phyloP scores from a whole-genome alignment of 148 eudicot species.

The Pouteria glomerata region DNA sequence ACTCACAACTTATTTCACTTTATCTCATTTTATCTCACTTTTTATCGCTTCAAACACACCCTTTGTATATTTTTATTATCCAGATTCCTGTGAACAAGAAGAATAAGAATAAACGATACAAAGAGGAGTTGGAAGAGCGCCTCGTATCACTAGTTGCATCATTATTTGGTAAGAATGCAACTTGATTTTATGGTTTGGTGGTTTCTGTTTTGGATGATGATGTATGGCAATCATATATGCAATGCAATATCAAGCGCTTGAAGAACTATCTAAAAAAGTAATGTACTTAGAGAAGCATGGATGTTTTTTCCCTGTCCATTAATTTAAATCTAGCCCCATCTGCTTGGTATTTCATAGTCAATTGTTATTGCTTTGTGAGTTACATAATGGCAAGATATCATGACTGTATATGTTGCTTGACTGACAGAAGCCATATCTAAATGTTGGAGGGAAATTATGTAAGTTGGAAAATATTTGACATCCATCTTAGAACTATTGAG shows the following conservation, averaged over 20 bases:
- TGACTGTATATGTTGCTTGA: background rate
- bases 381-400: background rate
- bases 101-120: slow-evolving; percentile 61
- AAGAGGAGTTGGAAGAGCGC: slow-evolving; percentile 95
- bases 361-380: background rate
- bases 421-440: background rate
- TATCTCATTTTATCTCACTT: background rate
- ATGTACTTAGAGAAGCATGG: no score
- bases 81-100: slow-evolving; percentile 85
- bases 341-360: background rate
- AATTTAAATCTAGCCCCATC: background rate
- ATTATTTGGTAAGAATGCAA: slow-evolving; percentile 76
- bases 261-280: no score
- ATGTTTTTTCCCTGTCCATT: background rate
- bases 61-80: background rate
- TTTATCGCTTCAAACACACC: background rate
- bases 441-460: background rate
- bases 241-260: background rate
- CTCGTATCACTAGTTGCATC: slow-evolving; percentile 82
- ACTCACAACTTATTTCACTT: slow-evolving; percentile 2
- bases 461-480: background rate
- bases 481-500: background rate
- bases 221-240: background rate
- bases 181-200: slow-evolving; percentile 3
- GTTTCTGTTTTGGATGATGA: background rate